Conservation (phyloP, 2,329 filamentous ascomycete species). For the Ophiostoma populinum region DNA sequence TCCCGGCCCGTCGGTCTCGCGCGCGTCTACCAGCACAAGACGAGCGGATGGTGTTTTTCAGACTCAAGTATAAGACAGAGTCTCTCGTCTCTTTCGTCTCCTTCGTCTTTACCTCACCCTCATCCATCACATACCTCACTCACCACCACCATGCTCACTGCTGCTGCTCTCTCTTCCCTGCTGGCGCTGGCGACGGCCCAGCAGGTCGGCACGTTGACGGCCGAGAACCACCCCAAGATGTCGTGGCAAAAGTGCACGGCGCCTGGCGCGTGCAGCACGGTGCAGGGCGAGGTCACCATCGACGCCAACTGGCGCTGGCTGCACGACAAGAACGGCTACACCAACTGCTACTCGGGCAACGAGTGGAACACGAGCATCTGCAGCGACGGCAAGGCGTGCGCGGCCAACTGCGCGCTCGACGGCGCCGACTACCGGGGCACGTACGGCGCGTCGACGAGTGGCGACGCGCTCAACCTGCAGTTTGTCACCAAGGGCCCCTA, state of each 20-base stretch:
- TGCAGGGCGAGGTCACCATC: slow-evolving; percentile 30
- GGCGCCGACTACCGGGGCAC: slow-evolving; percentile 32
- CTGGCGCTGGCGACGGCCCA: slow-evolving; percentile 27
- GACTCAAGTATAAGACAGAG: too few species aligned
- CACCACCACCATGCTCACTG: slow-evolving; percentile 8
- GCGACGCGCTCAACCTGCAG: slow-evolving; percentile 28
- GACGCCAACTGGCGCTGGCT: slow-evolving; percentile 44
- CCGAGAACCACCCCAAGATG: slow-evolving; percentile 33
- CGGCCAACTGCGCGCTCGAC: slow-evolving; percentile 37
- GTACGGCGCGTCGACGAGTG: slow-evolving; percentile 33
- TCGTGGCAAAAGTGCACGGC: slow-evolving; percentile 33
- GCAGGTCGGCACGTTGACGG: slow-evolving; percentile 25
- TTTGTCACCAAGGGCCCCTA: slow-evolving; percentile 25
- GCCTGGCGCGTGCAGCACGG: slow-evolving; percentile 27
- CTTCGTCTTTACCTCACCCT: too few species aligned
- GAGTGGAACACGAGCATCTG: slow-evolving; percentile 29
- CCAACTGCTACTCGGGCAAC: slow-evolving; percentile 33
- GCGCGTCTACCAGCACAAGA: too few species aligned
- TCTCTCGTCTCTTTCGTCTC: too few species aligned
- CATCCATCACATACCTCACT: background rate
- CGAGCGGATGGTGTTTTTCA: too few species aligned
- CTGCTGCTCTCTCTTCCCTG: slow-evolving; percentile 24
- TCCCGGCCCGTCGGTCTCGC: too few species aligned
- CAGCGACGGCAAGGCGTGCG: slow-evolving; percentile 30
- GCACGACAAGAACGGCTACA: slow-evolving; percentile 27